A percentile compares a stretch with the other conserved stretches of the same genome.
These are phyloP conservation scores for Orbilia oligospora DNA, from an alignment of 2,329 filamentous ascomycete species.

Conservation along the genomic window DNA sequence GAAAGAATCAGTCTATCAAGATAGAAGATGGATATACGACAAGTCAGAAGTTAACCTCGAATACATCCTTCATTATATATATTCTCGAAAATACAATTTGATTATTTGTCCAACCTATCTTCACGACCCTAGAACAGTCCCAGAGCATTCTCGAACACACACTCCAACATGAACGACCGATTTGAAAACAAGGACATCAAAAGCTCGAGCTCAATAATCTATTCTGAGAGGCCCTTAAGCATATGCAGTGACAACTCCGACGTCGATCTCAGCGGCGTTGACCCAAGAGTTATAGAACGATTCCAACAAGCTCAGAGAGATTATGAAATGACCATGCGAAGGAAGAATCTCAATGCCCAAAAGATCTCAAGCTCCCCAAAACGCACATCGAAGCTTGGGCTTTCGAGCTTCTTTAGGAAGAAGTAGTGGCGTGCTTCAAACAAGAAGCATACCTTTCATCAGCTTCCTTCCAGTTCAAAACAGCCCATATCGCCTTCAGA, in stretches of 20 bases:
- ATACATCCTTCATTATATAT: background rate
- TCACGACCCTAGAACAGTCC: background rate
- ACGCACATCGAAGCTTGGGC: background rate
- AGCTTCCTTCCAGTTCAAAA: constrained; percentile 82
- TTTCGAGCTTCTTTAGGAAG: constrained; percentile 28
- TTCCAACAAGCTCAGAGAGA: constrained; percentile 36
- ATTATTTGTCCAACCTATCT: background rate
- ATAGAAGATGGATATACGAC: background rate
- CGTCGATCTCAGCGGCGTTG: constrained; percentile 16
- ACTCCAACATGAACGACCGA: constrained; percentile 22
- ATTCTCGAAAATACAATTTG: background rate
- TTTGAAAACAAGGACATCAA: constrained; percentile 8
- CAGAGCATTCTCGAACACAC: background rate
- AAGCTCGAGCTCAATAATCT: constrained; percentile 10
- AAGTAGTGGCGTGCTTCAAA: constrained; percentile 36
- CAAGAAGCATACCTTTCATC: constrained; percentile 72
- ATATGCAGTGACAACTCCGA: constrained; percentile 13
- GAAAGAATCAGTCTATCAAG: background rate
- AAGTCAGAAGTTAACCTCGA: background rate
- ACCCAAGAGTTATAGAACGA: constrained; percentile 34
- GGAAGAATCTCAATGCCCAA: constrained; percentile 17
- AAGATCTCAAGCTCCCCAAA: background rate
- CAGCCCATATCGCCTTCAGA: constrained; percentile 81
- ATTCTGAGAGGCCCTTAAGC: constrained; percentile 30
- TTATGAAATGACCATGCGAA: constrained; percentile 39